These are phyloP conservation scores for Diplodia mutila DNA, from an alignment of 2,329 filamentous ascomycete genomes.

Conservation along the genomic window DNA sequence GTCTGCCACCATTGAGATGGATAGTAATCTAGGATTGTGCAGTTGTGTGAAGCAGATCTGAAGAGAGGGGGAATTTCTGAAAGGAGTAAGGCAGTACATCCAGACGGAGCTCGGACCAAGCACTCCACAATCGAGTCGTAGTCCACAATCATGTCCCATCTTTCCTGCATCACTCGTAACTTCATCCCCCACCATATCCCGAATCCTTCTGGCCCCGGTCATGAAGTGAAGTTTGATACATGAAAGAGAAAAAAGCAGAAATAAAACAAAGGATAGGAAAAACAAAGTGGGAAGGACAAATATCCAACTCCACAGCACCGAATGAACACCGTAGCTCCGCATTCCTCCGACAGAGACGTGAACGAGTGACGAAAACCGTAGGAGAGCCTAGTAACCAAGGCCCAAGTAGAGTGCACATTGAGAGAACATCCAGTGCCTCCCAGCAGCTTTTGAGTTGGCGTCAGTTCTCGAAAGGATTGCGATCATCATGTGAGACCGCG, in stretches of 20 bases:
- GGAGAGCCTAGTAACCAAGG: not conserved
- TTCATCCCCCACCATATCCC: conserved; percentile 10
- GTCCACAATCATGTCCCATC: conserved; percentile 20
- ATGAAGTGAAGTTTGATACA: conserved; percentile 24
- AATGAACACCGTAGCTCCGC: conserved; percentile 23
- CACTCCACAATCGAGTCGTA: conserved; percentile 1
- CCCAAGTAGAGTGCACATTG: not conserved
- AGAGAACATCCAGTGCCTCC: conserved; percentile 24
- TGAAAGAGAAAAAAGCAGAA: conserved; percentile 5
- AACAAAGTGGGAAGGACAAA: not conserved
- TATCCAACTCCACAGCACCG: conserved; percentile 25
- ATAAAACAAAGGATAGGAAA: conserved; percentile 1
- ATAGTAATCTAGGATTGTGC: conserved; percentile 13
- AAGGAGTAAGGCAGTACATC: conserved; percentile 17
- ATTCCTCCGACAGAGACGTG: conserved; percentile 18
- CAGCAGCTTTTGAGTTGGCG: not conserved
- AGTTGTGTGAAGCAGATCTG: not conserved
- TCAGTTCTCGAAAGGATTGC: not conserved
- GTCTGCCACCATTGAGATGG: conserved; percentile 3
- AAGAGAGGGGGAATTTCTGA: conserved; percentile 8
- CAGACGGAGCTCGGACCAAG: conserved; percentile 13
- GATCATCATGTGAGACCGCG: not conserved
- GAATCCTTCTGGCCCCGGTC: conserved; percentile 17
- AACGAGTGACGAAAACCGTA: conserved; percentile 20
- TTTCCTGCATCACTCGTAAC: conserved; percentile 18